Base-by-base conservation (phyloP, 108 stramenopile species). In the Conticribra guillardii region DNA sequence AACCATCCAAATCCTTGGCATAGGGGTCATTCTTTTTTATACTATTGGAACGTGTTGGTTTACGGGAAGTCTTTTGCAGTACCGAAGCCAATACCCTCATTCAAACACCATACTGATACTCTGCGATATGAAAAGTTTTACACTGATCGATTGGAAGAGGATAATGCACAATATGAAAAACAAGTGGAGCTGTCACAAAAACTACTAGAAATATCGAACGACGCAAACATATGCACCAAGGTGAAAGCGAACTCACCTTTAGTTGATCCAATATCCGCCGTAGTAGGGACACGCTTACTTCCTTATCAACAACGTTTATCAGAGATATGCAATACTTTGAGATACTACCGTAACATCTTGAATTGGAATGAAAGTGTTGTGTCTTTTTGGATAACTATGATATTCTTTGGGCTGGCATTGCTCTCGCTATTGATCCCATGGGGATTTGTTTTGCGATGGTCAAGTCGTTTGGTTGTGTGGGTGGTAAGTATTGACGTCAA, bases 1-100 rank as follows among this genome's bases (percentile, higher is more conserved):
- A 64, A 81, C 9, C 84, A 88, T 66, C 93, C 93, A 34, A 88
- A 81, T n/a, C 90, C 87, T 2, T 94, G 90, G 90, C 49, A 70
- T 15, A 57, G 78, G 34, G 85, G 89, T 28, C 83, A 69, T 30
- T 84, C 88, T 0, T 86, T 91, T 50, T 31, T 71, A 22, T 64
- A 91, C 30, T 88, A 83, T 53, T 54, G 85, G 27, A 61, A 82
- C 19, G 76, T 88, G 7, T 47, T 80, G n/a, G 24, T 71, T 0
- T 22, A 57, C n/a, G 82, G 79, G 37, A 53, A 71, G 14, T 66
- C 78, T 19, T 48, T 34, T 19, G 60, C 54, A 32, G 47, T 23
- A 33, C 64, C 60, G 0, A 74, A 56, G 17, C 37, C 46, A 47
- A 71, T 51, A 37, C 48, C 33, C 45, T 58, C 82, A 18, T 44